These are phyloP conservation scores for Persicaria maculosa DNA, from an alignment of 148 eudicot species.

Conservation along the genomic window DNA sequence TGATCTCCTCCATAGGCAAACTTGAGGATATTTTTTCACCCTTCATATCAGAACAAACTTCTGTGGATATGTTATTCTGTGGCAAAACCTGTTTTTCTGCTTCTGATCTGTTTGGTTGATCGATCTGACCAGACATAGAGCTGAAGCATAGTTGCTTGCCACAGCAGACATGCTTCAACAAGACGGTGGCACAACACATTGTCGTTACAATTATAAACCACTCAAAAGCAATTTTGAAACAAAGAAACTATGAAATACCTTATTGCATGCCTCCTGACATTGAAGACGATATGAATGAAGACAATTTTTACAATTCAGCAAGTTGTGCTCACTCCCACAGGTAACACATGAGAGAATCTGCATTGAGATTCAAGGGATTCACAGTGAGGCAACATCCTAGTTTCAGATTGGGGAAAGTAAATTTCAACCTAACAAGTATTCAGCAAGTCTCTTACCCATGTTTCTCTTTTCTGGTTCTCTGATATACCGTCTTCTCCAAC, in stretches of 20 bases:
- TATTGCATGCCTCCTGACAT: slow-evolving; percentile 11
- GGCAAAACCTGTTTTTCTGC: slow-evolving; percentile 13
- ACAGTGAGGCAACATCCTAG: not conserved
- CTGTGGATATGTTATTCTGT: slow-evolving; percentile 10
- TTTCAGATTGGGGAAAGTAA: not conserved
- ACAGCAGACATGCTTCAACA: slow-evolving; percentile 18
- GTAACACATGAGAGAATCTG: slow-evolving; percentile 21
- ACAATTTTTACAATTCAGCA: slow-evolving; percentile 18
- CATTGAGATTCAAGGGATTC: slow-evolving; percentile 13
- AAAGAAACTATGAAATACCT: slow-evolving; percentile 16
- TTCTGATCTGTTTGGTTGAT: slow-evolving; percentile 13
- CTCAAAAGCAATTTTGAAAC: not conserved
- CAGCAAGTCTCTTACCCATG: slow-evolving; percentile 28
- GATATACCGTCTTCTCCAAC: slow-evolving; percentile 15
- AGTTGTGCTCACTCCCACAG: slow-evolving; percentile 13
- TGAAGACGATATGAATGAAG: slow-evolving; percentile 15
- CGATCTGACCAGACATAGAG: slow-evolving; percentile 20
- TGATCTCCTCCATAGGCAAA: slow-evolving; percentile 8
- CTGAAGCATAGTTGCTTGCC: slow-evolving; percentile 17
- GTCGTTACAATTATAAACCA: not conserved
- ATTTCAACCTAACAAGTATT: not conserved
- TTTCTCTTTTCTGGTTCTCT: slow-evolving; percentile 20
- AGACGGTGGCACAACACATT: not conserved
- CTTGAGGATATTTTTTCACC: slow-evolving; percentile 11
- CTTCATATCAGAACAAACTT: slow-evolving; percentile 14